These are phyloP conservation scores for Geranium brycei DNA, from an alignment of 345 rosid genomes.

Conservation along the genomic window DNA sequence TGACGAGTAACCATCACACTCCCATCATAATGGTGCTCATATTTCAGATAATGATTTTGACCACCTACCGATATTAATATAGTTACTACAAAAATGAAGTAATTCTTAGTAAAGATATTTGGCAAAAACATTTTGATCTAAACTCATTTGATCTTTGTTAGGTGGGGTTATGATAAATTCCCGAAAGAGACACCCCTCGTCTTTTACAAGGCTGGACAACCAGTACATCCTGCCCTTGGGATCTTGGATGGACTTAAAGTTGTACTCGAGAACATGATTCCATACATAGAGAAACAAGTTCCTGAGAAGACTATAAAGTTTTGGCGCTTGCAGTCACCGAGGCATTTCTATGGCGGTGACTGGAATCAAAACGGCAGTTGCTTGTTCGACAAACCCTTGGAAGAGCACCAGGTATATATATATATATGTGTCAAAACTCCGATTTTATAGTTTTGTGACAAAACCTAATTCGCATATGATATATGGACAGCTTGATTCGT, in stretches of 20 bases:
- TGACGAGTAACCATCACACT: no score
- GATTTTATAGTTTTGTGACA: no score
- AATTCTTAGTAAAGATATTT: no score
- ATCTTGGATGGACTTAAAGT: conserved; percentile 59
- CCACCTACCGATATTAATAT: no score
- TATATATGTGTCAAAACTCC: no score
- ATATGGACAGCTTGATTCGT: conserved; percentile 69
- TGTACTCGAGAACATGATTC: conserved; percentile 63
- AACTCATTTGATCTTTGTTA: conserved; percentile 11
- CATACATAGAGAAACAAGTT: conserved; percentile 43
- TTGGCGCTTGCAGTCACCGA: conserved; percentile 91
- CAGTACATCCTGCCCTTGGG: conserved; percentile 57
- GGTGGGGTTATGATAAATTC: conserved; percentile 95
- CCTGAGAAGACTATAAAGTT: conserved; percentile 56
- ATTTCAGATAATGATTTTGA: no score
- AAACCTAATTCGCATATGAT: conserved; percentile 10
- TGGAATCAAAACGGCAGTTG: conserved; percentile 98
- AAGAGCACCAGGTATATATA: conserved; percentile 44
- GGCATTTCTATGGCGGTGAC: conserved; percentile 83
- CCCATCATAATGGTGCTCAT: no score
- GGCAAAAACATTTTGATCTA: neutral
- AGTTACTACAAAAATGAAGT: no score
- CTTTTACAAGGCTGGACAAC: conserved; percentile 52
- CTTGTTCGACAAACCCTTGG: conserved; percentile 57
- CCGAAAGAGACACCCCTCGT: conserved; percentile 79